Base-by-base conservation (phyloP, 176 grass and related monocot genomes). In the Puya raimondii region DNA sequence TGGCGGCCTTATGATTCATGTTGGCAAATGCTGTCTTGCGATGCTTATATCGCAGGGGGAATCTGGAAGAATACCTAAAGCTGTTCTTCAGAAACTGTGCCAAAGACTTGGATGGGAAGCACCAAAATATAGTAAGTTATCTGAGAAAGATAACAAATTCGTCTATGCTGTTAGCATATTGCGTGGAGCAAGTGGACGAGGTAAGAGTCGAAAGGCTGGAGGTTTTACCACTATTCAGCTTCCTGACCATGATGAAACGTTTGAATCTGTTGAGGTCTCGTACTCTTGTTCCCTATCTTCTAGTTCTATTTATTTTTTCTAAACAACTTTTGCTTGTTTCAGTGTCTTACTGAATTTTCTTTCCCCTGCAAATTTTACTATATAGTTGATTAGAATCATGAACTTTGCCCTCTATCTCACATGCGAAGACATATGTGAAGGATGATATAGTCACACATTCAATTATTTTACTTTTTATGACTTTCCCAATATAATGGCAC, bases 71-170 rank as follows among this genome's bases (percentile, higher is more conserved):
- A 80, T 77, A 71, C 92, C 86, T 10, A 96, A 96, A 81, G 83
- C 79, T 71, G 52, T 96, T 80, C 76, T 96, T 66, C 92, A 92
- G 67, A 92, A 87, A 61, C 77, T 92, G 42, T 92, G 93, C 77
- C 93, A 90, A 69, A 92, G 81, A 82, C 93, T 96, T 79, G 89
- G 88, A 66, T 96, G 93, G 93, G 93, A 96, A 50, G 70, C 89
- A 10, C 93, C 93, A 21, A 96, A 87, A 66, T 92, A 96, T 47
- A 90, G 67, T 77, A 96, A 85, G 88, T 67, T 85, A 78, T 87
- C 84, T 79, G 86, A 88, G 72, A 96, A 89, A 75, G 79, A 81
- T 74, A 74, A 78, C 22, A 92, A 89, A 65, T 96, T 85, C 64
- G 65, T 87, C 22, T 96, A 96, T 87, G 69, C 86, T 89, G 89